Evolutionary conservation across 192 early-diverging fungal species (phyloP), one percentile per base, ranked within the genome.

Genomic region (Mortierella claussenii): DNA sequence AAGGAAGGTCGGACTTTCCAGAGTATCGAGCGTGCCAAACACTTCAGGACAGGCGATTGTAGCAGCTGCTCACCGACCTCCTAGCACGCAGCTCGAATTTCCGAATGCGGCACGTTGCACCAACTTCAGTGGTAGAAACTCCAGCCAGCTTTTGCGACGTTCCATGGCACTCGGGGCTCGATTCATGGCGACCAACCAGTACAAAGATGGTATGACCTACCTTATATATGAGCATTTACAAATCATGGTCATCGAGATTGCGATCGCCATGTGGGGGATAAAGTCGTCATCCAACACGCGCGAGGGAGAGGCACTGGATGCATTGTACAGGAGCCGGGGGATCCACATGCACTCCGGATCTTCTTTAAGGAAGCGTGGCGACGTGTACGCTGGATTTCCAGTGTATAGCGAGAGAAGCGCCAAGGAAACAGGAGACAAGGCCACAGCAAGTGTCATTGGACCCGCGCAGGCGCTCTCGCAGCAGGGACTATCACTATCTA

Each of bases 151-250:
- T 26, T 60, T 78, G 11, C 55, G 65, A 18, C 55, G 83, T 43
- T 73, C 60, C 21, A 54, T 80, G 56, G 40, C 59, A 12, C 54
- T 84, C 1, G 78, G 78, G 4, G 42, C 69, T 7, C 37, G 73
- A 48, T 84, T 84, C 44, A 58, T 63, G 34, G 63, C 61, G 17
- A 34, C 65, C 3, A 61, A 57, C 23, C 55, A 78, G 34, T 83
- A 83, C 68, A 71, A 66, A 43, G 74, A 84, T 18, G 61, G 65
- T 0, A 80, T 84, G 67, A 44, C 69, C 26, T 78, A 55, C 23
- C 30, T 82, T 12, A 78, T 84, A 13, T 71, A 80, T 24, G 83
- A 84, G 46, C 83, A 84, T 45, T 40, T 84, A 15, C 80, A 84
- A 51, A 55, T 74, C 23, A 33, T 79, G 60, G 58, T 79, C 9